These are phyloP conservation scores for Nicotiana undulata DNA, from an alignment of 257 asterid species.

Conservation along the genomic window DNA sequence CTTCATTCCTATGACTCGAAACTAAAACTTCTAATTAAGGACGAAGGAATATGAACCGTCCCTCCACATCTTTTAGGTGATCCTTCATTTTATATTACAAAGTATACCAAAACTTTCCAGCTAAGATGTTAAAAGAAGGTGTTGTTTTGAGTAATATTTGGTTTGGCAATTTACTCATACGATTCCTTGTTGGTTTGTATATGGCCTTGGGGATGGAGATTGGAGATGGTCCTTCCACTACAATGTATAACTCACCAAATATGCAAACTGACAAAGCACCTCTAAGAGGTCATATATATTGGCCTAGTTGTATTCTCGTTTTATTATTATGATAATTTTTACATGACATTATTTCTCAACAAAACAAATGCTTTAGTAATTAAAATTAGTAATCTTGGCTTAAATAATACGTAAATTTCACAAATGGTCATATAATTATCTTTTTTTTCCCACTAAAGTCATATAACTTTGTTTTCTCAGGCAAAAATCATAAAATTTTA, in stretches of 20 bases:
- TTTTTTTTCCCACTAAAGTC: too few relatives aligned
- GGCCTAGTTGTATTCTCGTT: neutral
- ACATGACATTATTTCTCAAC: neutral
- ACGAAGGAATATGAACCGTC: neutral
- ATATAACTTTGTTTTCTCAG: too few relatives aligned
- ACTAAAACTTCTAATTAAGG: neutral
- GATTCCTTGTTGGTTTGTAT: neutral
- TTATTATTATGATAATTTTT: neutral
- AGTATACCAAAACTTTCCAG: neutral
- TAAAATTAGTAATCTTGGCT: neutral
- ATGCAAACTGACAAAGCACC: neutral
- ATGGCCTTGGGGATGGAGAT: neutral
- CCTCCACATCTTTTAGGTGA: neutral
- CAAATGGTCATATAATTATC: too few relatives aligned
- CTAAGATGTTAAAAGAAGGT: neutral
- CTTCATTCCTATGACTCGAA: neutral
- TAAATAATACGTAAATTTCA: neutral
- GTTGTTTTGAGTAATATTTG: neutral
- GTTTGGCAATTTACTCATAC: neutral
- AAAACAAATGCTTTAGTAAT: neutral
- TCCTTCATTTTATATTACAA: neutral
- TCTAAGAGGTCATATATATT: neutral
- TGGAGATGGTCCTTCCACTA: neutral
- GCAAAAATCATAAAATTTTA: too few relatives aligned
- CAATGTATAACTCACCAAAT: slow-evolving; percentile 1